Conservation (phyloP, 2,329 filamentous ascomycete genomes). For the Teratosphaeria viscida region DNA sequence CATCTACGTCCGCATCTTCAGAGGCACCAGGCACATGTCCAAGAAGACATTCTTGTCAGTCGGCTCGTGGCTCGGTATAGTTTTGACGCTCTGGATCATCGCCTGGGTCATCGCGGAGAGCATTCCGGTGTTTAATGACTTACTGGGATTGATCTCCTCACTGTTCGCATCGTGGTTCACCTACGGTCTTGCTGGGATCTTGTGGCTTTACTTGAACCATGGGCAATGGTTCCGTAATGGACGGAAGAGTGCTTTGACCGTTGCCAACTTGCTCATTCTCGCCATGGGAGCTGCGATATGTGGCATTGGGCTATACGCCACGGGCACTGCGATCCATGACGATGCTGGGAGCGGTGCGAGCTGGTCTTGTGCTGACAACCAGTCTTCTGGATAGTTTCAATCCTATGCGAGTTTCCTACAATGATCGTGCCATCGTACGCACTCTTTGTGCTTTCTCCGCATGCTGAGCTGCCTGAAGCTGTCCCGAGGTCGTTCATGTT, state of each 20-base stretch:
- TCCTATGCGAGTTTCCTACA: neutral
- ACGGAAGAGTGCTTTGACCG: conserved; percentile 24
- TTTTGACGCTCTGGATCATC: conserved; percentile 36
- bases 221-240: conserved; percentile 29
- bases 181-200: conserved; percentile 35
- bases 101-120: conserved; percentile 37
- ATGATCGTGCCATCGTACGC: neutral
- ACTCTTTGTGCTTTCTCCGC: neutral
- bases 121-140: conserved; percentile 45
- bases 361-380: neutral
- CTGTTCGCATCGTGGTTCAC: conserved; percentile 44
- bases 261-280: conserved; percentile 33
- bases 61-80: conserved; percentile 37
- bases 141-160: conserved; percentile 41
- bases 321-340: conserved; percentile 29
- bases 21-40: conserved; percentile 37
- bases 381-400: neutral
- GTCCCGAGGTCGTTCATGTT: neutral
- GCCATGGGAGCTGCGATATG: conserved; percentile 39
- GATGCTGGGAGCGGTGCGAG: conserved; percentile 21
- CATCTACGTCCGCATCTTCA: conserved; percentile 41
- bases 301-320: conserved; percentile 31
- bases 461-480: neutral
- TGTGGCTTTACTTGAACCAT: conserved; percentile 43
- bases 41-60: conserved; percentile 39